Base-by-base conservation (phyloP, 2,329 filamentous ascomycete genomes). In the Hypoxylon sp. region DNA sequence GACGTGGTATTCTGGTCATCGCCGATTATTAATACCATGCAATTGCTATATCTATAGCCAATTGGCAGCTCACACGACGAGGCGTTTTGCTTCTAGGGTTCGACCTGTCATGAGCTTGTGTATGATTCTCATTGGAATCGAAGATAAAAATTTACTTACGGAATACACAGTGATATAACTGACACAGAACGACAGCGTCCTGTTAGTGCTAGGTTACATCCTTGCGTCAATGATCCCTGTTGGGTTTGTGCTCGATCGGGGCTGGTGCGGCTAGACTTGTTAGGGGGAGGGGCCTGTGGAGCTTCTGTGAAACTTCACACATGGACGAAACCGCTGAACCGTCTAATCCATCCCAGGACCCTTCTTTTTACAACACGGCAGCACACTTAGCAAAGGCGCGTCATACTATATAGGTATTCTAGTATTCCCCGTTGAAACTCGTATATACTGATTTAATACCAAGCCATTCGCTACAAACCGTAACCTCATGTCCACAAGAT, bases 261-360 rank as follows among this genome's bases (percentile, higher is more conserved):
- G 48, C 20, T 55, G 55, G 55, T 56, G 48, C 50, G 50, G 50
- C 56, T 59, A 30, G 56, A 28, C 47, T n/a, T 17, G 24, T 6
- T 24, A 13, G n/a, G 37, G 47, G n/a, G 11, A 26, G 28, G 37
- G 26, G 11, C 6, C 15, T 24, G 34, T 7, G 46, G 39, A 56
- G 46, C 46, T 56, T 32, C 46, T 52, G 39, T 52, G 24, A 22
- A 46, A 62, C 49, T 62, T 62, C 59, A 54, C 46, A 62, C 54
- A 54, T 39, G 19, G 28, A 44, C 59, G 48, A 62, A 62, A 62
- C 53, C 24, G 30, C 13, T 17, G 22, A 56, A 56, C 34, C 24
- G 44, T 49, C 28, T 60, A 19, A 54, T 55, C 51, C n/a, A 47
- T 11, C 58, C 44, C 34, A n/a, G 26, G 20, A 15, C 28, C n/a